Base-by-base conservation (phyloP, 768 basidiomycete genomes). In the Boletus rubropictus region DNA sequence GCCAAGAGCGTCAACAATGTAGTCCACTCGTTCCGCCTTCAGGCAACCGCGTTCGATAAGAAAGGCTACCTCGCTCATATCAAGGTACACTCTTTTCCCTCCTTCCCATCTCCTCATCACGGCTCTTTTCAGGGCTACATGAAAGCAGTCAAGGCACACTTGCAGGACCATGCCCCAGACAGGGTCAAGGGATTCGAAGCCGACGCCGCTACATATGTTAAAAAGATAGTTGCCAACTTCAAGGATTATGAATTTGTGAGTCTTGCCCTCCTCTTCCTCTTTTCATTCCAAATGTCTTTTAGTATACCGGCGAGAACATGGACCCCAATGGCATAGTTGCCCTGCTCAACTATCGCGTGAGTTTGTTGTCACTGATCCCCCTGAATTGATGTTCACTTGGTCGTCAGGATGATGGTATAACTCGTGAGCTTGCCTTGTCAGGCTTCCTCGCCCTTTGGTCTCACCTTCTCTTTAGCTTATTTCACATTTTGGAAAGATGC, bases 401-500 rank as follows among this genome's bases (percentile, higher is more conserved):
- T 22, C 51, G 36, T 57, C 54, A 84, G 82, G 82, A 77, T 68
- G 89, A 92, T 66, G 88, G 88, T 55, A 53, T 79, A 52, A 92
- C 90, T 27, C 89, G 89, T 90, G 67, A 64, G 85, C 75, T 17
- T 29, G 20, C 45, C 12, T 3, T 10, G 0, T 5, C 7, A n/a
- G 33, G 7, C 18, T 14, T 7, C 10, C 15, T 34, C 10, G 22
- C 5, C 17, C 20, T 34, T 33, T 54, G 6, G 42, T 51, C 51
- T 46, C 47, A 55, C 29, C 50, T 36, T 25, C 40, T 34, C 49
- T 41, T 39, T 56, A 86, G 90, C 91, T 42, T 94, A 88, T 67
- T 81, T 95, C 69, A 93, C 85, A 27, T 89, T 94, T 77, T 97
- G 94, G 94, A 95, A 88, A 72, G 81, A 97, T 69, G 95, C 96